A percentile compares a stretch with the other conserved stretches of the same genome.
Conservation (phyloP, 257 asterid genomes). For the Rubia yunnanensis region DNA sequence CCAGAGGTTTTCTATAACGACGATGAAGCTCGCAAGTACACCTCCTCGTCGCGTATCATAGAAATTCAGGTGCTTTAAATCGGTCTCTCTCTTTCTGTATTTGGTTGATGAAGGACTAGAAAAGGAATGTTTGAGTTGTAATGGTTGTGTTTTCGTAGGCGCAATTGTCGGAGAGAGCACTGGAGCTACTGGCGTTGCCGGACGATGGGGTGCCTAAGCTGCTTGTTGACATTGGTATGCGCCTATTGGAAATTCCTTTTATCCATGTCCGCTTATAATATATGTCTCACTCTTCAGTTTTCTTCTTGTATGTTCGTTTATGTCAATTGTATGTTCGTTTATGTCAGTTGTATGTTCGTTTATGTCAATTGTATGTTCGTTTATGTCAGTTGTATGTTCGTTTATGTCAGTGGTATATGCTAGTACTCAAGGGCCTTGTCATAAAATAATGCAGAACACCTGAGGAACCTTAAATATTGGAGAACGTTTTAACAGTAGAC, state of each 20-base stretch:
- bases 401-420: neutral
- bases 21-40: conserved; percentile 90
- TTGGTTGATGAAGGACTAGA: neutral
- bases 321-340: neutral
- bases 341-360: neutral
- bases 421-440: neutral
- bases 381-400: too few species aligned
- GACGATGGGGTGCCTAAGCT: conserved; percentile 70
- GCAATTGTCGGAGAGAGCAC: conserved; percentile 76
- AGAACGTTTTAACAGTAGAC: neutral
- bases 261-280: too few species aligned
- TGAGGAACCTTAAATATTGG: neutral
- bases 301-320: neutral
- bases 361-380: neutral
- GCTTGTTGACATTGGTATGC: conserved; percentile 85
- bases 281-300: neutral
- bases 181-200: conserved; percentile 89
- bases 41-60: conserved; percentile 93
- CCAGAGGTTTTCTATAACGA: conserved; percentile 92
- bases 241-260: neutral
- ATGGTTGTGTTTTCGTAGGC: conserved; percentile 37
- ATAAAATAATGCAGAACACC: neutral
- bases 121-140: neutral
- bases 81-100: neutral
- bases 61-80: conserved; percentile 58